Evolutionary conservation across 208 protist genomes (phyloP).

Genomic region (Giardia muris): DNA sequence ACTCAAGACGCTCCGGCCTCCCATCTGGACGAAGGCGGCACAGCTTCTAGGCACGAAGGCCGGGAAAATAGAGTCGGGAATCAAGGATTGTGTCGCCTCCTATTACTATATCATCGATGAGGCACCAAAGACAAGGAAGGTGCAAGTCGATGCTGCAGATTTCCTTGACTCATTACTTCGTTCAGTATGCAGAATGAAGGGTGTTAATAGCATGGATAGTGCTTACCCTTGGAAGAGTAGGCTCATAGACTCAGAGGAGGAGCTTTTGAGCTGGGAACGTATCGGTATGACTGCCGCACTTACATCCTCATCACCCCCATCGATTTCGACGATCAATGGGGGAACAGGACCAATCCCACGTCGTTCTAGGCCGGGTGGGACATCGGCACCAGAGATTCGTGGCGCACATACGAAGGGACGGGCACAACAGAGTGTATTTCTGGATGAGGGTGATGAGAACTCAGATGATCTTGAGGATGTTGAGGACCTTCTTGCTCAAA

Average conservation of each 20-base stretch:
- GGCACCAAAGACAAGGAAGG: background rate
- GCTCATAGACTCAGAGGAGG: background rate
- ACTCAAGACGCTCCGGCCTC: background rate
- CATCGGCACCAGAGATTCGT: no score
- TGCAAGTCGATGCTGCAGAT: background rate
- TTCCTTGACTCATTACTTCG: background rate
- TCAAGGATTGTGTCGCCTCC: background rate
- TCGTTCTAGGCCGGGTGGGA: no score
- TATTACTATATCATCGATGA: background rate
- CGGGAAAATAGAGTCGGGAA: background rate
- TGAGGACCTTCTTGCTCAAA: no score
- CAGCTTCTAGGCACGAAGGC: background rate
- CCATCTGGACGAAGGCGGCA: background rate
- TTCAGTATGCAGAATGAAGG: background rate
- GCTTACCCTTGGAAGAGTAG: background rate
- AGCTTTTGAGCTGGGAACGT: background rate
- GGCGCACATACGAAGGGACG: no score
- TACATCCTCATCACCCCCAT: no score
- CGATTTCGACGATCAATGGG: no score
- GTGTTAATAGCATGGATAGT: background rate
- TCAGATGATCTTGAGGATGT: no score
- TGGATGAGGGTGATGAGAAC: no score
- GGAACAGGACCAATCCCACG: no score
- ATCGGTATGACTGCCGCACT: no score
- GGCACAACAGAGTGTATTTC: no score